phyloP scores from a whole-genome alignment of 2,329 filamentous ascomycete genomes.

The Ploettnerulaceae sp. region DNA sequence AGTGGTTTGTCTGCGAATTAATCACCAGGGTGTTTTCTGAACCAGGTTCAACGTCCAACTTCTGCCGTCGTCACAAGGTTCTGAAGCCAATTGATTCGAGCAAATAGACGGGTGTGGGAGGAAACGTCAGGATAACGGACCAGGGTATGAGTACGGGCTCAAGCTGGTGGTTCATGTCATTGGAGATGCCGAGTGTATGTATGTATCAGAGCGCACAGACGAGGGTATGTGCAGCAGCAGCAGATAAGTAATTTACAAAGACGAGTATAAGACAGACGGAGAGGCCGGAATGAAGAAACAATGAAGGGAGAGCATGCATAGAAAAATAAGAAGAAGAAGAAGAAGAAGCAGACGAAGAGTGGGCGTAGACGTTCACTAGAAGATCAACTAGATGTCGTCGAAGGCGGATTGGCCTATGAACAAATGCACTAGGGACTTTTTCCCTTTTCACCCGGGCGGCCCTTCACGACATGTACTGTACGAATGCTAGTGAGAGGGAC shows the following conservation, averaged over 20 bases:
- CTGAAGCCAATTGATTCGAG: constrained; percentile 1
- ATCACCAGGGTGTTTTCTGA: too few species aligned
- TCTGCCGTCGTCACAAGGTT: constrained; percentile 11
- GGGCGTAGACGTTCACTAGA: not conserved
- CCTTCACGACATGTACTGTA: too few species aligned
- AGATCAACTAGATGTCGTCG: not conserved
- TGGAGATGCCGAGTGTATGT: too few species aligned
- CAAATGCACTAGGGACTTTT: too few species aligned
- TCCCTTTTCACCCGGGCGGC: too few species aligned
- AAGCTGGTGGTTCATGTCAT: not conserved
- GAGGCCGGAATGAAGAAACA: not conserved
- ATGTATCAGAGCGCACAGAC: too few species aligned
- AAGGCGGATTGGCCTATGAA: not conserved
- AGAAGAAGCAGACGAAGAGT: not conserved
- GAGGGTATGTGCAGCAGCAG: too few species aligned
- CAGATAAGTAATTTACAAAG: too few species aligned
- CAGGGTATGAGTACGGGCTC: not conserved
- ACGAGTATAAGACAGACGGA: not conserved
- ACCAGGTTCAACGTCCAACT: not conserved
- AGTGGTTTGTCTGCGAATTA: constrained; percentile 4
- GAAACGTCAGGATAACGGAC: not conserved
- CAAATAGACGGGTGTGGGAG: not conserved
- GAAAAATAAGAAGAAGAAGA: not conserved
- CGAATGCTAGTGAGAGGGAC: too few species aligned
- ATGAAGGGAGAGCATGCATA: not conserved